Evolutionary conservation across 2,329 filamentous ascomycete species (phyloP).

Genomic region (Davidsoniella neocaledoniae): DNA sequence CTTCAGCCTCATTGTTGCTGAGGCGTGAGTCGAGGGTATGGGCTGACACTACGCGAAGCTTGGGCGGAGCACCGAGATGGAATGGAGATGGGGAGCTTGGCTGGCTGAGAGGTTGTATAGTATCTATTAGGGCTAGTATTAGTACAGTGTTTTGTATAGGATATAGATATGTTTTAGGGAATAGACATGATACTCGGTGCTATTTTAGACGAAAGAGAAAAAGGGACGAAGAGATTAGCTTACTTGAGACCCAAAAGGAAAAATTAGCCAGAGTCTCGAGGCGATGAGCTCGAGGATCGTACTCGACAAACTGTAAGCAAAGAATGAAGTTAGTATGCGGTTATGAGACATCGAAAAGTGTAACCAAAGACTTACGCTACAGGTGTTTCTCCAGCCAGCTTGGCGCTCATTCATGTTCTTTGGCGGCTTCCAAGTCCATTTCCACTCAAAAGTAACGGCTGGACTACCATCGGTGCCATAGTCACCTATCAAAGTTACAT

Average conservation of each 20-base stretch:
- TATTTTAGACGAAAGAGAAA: not conserved
- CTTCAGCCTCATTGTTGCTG: slow-evolving; percentile 48
- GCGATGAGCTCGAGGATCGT: slow-evolving; percentile 81
- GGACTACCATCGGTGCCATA: slow-evolving; percentile 68
- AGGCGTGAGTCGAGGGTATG: slow-evolving; percentile 75
- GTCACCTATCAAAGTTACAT: slow-evolving; percentile 89
- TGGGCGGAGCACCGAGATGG: slow-evolving; percentile 54
- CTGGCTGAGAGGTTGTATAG: slow-evolving; percentile 29
- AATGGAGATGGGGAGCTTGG: slow-evolving; percentile 56
- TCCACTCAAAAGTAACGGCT: slow-evolving; percentile 83
- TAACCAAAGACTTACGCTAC: slow-evolving; percentile 45
- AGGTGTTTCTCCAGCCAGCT: slow-evolving; percentile 88
- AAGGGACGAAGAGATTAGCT: slow-evolving; percentile 16
- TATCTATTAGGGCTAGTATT: slow-evolving; percentile 21
- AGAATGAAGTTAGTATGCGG: not conserved
- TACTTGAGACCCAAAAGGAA: slow-evolving; percentile 86
- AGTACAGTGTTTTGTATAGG: not conserved
- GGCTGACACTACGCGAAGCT: slow-evolving; percentile 66
- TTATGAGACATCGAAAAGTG: not conserved
- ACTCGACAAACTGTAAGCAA: slow-evolving; percentile 65
- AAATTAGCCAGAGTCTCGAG: slow-evolving; percentile 81
- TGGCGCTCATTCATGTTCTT: slow-evolving; percentile 65
- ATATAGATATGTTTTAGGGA: not conserved
- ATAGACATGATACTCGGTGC: not conserved
- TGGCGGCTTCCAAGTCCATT: slow-evolving; percentile 92